Percentiles rank a stretch among this genome's conserved stretches.
Evolutionary conservation across 495 filamentous ascomycete species (phyloP).

Genomic region (Penicillium silybi): DNA sequence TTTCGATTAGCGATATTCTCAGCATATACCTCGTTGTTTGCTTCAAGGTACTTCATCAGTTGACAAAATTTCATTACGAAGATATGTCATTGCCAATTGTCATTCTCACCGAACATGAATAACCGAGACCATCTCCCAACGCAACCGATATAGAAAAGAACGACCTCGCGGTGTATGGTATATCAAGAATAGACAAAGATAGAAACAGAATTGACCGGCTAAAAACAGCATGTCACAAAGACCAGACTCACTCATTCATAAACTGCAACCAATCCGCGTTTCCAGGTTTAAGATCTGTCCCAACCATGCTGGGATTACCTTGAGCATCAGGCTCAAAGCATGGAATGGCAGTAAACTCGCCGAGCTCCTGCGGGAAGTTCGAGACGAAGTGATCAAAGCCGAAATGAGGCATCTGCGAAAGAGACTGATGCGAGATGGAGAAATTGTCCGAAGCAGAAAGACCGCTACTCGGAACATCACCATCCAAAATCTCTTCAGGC

Average conservation of each 20-base stretch:
- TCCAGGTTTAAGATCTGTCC: conserved; percentile 25
- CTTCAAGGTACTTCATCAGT: not conserved
- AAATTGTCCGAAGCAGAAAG: conserved; percentile 28
- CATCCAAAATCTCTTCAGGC: conserved; percentile 17
- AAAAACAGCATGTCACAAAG: not conserved
- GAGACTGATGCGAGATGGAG: conserved; percentile 25
- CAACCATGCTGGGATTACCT: conserved; percentile 14
- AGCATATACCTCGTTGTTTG: conserved; percentile 1
- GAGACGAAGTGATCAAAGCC: conserved; percentile 46
- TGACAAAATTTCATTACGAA: not conserved
- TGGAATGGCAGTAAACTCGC: conserved; percentile 45
- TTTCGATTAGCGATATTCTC: conserved; percentile 61
- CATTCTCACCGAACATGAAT: not conserved
- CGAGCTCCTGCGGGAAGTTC: conserved; percentile 45
- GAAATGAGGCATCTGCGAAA: conserved; percentile 38
- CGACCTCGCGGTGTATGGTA: conserved; percentile 4
- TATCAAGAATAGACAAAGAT: conserved; percentile 4
- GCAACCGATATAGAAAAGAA: not conserved
- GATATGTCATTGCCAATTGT: not conserved
- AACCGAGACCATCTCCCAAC: not conserved
- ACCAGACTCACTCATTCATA: conserved; percentile 28
- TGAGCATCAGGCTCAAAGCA: conserved; percentile 43
- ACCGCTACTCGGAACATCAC: conserved; percentile 19
- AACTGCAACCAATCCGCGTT: conserved; percentile 39
- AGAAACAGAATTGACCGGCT: not conserved